Evolutionary conservation across 495 filamentous ascomycete genomes (phyloP).

Genomic region (Talaromyces ruber): DNA sequence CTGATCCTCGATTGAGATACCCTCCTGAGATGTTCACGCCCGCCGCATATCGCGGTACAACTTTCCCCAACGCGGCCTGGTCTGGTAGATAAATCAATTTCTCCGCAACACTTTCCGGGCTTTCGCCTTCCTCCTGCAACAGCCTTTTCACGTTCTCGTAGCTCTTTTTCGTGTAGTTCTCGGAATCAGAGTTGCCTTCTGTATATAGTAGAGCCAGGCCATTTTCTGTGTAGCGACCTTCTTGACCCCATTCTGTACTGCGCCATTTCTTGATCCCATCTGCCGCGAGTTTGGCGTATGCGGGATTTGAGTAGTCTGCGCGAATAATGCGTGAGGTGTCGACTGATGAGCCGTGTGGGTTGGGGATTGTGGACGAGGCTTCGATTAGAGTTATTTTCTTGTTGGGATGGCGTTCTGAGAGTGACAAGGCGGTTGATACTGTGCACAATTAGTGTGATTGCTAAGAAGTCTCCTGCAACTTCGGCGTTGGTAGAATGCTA

Average conservation of each 20-base stretch:
- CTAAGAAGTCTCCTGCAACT: too few species aligned
- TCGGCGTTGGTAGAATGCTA: too few species aligned
- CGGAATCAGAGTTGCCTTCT: slow-evolving; percentile 37
- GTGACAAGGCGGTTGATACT: slow-evolving; percentile 56
- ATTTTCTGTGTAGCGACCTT: slow-evolving; percentile 65
- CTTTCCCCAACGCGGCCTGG: slow-evolving; percentile 29
- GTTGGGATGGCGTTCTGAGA: slow-evolving; percentile 47
- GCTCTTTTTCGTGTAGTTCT: slow-evolving; percentile 58
- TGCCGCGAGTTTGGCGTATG: slow-evolving; percentile 61
- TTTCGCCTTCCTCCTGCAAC: not conserved
- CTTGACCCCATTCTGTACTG: slow-evolving; percentile 46
- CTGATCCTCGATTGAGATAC: slow-evolving; percentile 72
- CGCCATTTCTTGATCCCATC: slow-evolving; percentile 68
- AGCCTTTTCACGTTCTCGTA: slow-evolving; percentile 51
- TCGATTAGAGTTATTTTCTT: slow-evolving; percentile 62
- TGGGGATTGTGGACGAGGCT: slow-evolving; percentile 55
- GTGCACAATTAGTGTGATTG: slow-evolving; percentile 6
- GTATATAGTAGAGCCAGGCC: slow-evolving; percentile 63
- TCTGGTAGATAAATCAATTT: slow-evolving; percentile 42
- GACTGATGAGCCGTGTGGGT: slow-evolving; percentile 61
- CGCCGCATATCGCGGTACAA: slow-evolving; percentile 37
- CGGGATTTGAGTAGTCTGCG: slow-evolving; percentile 68
- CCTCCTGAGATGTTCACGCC: slow-evolving; percentile 49
- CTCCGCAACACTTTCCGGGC: slow-evolving; percentile 20
- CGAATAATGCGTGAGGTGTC: slow-evolving; percentile 75